Conservation (phyloP, 495 filamentous ascomycete genomes). For the Penicillium paradoxum region DNA sequence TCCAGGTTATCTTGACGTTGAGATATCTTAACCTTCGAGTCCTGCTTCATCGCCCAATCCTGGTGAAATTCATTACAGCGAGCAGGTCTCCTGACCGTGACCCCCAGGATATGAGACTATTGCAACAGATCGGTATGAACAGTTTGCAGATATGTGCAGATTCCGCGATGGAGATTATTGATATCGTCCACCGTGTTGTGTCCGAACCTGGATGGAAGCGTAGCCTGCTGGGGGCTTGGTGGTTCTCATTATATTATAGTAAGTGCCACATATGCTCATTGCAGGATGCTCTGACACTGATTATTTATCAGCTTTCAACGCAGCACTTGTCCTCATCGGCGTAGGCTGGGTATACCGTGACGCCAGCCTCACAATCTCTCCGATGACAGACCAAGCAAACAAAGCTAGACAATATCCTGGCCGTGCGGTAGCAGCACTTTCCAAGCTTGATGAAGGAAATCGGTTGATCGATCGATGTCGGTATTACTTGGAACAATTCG, state of each 20-base stretch:
- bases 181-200: slow-evolving; percentile 30
- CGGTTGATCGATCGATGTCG: slow-evolving; percentile 38
- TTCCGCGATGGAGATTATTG: slow-evolving; percentile 35
- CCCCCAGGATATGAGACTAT: slow-evolving; percentile 14
- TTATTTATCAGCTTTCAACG: slow-evolving; percentile 31
- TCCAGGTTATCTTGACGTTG: slow-evolving; percentile 32
- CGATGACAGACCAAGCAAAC: slow-evolving; percentile 11
- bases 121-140: slow-evolving; percentile 33
- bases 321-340: slow-evolving; percentile 34
- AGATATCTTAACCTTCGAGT: slow-evolving; percentile 35
- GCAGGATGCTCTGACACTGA: background rate
- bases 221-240: slow-evolving; percentile 37
- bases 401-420: slow-evolving; percentile 16
- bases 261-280: background rate
- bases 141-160: slow-evolving; percentile 34
- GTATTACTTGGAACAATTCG: slow-evolving; percentile 33
- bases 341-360: slow-evolving; percentile 25
- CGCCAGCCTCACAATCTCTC: slow-evolving; percentile 3
- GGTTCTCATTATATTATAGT: slow-evolving; percentile 43
- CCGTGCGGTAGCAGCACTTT: slow-evolving; percentile 31
- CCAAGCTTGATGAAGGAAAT: slow-evolving; percentile 35
- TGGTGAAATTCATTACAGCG: slow-evolving; percentile 32
- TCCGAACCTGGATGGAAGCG: slow-evolving; percentile 18
- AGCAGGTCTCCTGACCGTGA: slow-evolving; percentile 28
- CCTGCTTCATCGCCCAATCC: slow-evolving; percentile 35